Base-by-base conservation (phyloP, 352 stramenopile species). In the Phytophthora colocasiae region DNA sequence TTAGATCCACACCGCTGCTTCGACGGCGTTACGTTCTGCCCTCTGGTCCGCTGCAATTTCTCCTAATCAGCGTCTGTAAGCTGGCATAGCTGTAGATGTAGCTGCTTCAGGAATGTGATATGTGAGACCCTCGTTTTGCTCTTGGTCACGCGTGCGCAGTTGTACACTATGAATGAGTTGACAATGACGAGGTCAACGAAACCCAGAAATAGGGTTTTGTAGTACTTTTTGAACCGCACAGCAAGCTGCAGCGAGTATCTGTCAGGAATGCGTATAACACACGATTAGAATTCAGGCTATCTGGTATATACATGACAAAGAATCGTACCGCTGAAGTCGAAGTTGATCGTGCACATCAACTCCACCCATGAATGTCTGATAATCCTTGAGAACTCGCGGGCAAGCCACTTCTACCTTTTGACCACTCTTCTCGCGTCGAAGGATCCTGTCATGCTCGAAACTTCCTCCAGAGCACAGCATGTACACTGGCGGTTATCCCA, bases 121-220 rank as follows among this genome's bases (percentile, higher is more conserved):
- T 56, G 56, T 0, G 34, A 51, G 5, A 63, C 3, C 36, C 56
- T 63, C 6, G 19, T 4, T 14, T 50, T 44, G 14, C 12, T 38
- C 14, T 46, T 15, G 3, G 15, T n/a, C 2, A 12, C 9, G 1
- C 46, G 56, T 14, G 19, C 11, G 2, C 12, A 4, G 36, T 57
- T 68, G 60, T 27, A 51, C 36, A 61, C 31, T 22, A 68, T 62
- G 12, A 62, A 58, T 6, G 45, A 19, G 17, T 62, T 57, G 19
- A 62, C 15, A n/a, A n/a, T n/a, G n/a, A n/a, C n/a, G n/a, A n/a
- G n/a, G n/a, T n/a, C n/a, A n/a, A n/a, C n/a, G n/a, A n/a, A n/a
- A n/a, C n/a, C n/a, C n/a, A n/a, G n/a, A n/a, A n/a, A n/a, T n/a
- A n/a, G n/a, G n/a, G n/a, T n/a, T n/a, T n/a, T n/a, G n/a, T n/a